Base-by-base conservation (phyloP, 148 eudicot genomes). In the Nepenthes mirabilis region DNA sequence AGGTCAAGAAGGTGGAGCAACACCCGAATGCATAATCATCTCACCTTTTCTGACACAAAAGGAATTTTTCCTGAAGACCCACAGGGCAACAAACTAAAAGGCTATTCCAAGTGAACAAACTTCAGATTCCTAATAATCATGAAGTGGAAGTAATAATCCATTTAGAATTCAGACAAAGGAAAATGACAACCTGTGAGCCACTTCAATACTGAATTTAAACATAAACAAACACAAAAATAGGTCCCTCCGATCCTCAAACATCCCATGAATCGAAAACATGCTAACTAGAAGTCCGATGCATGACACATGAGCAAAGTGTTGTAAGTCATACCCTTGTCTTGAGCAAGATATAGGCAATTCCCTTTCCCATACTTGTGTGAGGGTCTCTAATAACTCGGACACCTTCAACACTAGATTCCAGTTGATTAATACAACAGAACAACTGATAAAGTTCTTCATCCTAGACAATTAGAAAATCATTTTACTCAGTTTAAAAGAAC, bases 301-400 rank as follows among this genome's bases (percentile, higher is more conserved):
- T 3, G 45, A 40, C 45, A 40, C 8, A 40, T 40, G 52, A 49
- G 52, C 6, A 10, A n/a, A 2, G 3, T 5, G 14, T 10, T 11
- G 47, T 34, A 34, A 36, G 52, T 37, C 84, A 59, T 84, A 93
- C 99, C 91, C 77, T 84, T 47, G 99, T 86, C 73, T 82, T 88
- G 48, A 93, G 82, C 85, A 93, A 69, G 57, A 93, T 87, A 77
- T 84, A 93, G 49, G 99, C 95, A 61, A 93, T 84, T 62, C 99
- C 95, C 71, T 84, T 93, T 33, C 96, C 96, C 58, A 83, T 49
- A 76, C 87, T 80, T 52, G 95, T 81, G 45, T 68, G 65, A 54
- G 83, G 77, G 73, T 91, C 97, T 80, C 97, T 83, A 56, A 88
- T 66, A 45, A 91, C 90, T 47, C 90, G 80, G 68, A 91, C 77